phyloP scores from a whole-genome alignment of 306 rosid genomes.

The Cucumis sativus region DNA sequence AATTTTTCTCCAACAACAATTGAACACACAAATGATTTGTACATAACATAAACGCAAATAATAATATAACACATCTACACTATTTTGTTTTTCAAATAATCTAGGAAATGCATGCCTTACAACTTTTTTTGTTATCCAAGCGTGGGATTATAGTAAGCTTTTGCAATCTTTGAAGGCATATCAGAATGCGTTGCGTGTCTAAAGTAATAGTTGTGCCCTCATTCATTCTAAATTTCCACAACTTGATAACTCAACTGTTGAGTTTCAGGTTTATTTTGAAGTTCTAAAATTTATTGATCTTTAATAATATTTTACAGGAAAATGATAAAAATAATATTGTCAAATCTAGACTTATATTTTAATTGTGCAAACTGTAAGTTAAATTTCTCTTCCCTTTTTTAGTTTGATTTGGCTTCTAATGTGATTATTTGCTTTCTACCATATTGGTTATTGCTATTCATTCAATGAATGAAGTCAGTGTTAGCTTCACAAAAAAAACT shows the following conservation, averaged over 20 bases:
- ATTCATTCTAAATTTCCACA: neutral
- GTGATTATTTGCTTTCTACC: neutral
- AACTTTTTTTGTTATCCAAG: slow-evolving; percentile 76
- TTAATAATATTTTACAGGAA: slow-evolving; percentile 45
- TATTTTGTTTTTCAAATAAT: slow-evolving; percentile 46
- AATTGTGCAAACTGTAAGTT: slow-evolving; percentile 79
- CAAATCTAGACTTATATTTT: slow-evolving; percentile 78
- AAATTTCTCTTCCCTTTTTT: neutral
- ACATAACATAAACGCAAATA: too few species aligned
- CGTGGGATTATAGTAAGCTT: slow-evolving; percentile 86
- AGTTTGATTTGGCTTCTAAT: neutral
- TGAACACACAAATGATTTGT: neutral
- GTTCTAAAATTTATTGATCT: slow-evolving; percentile 22
- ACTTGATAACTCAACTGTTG: neutral
- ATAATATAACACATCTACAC: neutral
- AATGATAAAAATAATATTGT: slow-evolving; percentile 79
- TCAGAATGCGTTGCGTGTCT: slow-evolving; percentile 85
- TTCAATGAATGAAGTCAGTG: neutral
- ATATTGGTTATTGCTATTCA: neutral
- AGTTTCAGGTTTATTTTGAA: slow-evolving; percentile 7
- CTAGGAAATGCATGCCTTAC: slow-evolving; percentile 94
- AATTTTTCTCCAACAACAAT: slow-evolving; percentile 57
- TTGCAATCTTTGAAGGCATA: slow-evolving; percentile 81
- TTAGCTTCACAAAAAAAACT: neutral
- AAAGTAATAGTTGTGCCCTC: slow-evolving; percentile 7